A percentile compares a stretch with the other conserved stretches of the same genome.
phyloP scores from a whole-genome alignment of 345 rosid genomes.

The Salix exigua region DNA sequence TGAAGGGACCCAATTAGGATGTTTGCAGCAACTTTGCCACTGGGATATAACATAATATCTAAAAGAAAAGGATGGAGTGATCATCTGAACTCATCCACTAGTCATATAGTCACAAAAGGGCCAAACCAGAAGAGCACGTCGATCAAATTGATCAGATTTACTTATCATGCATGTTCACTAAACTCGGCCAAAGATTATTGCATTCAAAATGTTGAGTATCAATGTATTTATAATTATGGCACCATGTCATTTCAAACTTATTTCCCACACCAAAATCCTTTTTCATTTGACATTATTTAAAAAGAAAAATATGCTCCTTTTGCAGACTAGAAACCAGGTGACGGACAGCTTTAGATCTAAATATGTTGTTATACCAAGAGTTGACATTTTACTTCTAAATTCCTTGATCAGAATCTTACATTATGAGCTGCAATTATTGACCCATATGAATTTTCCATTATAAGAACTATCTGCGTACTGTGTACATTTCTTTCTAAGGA shows the following conservation, averaged over 20 bases:
- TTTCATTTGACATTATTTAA: background rate
- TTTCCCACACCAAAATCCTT: background rate
- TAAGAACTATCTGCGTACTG: background rate
- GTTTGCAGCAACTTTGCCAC: slow-evolving; percentile 1
- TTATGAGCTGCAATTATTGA: background rate
- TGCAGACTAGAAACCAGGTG: background rate
- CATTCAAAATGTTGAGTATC: background rate
- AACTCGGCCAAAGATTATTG: background rate
- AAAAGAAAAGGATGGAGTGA: background rate
- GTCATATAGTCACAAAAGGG: background rate
- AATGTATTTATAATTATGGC: background rate
- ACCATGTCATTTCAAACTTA: background rate
- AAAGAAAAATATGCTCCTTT: background rate
- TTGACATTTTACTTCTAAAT: background rate
- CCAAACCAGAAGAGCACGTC: background rate
- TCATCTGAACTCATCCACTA: background rate
- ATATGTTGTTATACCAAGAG: background rate
- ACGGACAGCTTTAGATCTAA: background rate
- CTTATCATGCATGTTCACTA: background rate
- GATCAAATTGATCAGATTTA: background rate
- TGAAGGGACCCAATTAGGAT: background rate
- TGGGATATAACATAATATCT: background rate
- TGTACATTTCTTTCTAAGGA: background rate
- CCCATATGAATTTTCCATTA: background rate
- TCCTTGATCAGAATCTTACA: background rate